Base-by-base conservation (phyloP, 2,329 filamentous ascomycete species). In the Aspergillus hortae region DNA sequence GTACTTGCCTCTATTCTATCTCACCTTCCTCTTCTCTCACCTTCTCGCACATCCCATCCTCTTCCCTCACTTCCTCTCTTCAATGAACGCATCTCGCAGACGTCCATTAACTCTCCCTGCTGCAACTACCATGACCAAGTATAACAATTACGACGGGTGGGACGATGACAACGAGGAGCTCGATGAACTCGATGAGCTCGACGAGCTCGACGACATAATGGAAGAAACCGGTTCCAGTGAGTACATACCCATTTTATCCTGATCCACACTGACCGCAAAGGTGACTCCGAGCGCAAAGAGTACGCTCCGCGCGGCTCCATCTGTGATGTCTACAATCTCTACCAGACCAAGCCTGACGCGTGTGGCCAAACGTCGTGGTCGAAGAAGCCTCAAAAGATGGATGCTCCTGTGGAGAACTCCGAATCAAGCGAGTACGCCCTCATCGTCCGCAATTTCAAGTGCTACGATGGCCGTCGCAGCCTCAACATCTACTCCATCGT, bases 401-500 rank as follows among this genome's bases (percentile, higher is more conserved):
- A 74, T 77, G 43, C 77, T 47, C 77, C 81, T 0, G 82, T 78
- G 4, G 84, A 87, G 61, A 82, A 85, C 56, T 78, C 80, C 15
- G 77, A 83, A 57, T 86, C 82, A 1, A 78, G 79, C 33, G 82
- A 81, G 56, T 87, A 79, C 61, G 84, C 84, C 2, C 72, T 86
- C 45, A 70, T 86, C 25, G 76, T 84, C 1, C 79, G 83, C 42
- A 81, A 86, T 61, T 72, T 77, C 50, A 82, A 80, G 67, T 77
- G 77, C 59, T 77, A 76, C 44, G 79, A 86, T 62, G 80, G 81
- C 25, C 77, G 80, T 51, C 85, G 84, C 65, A 81, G 80, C 43
- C 77, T 86, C 30, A 71, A 80, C 49, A 76, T 86, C 21, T 77
- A 87, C 60, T 84, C 81, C 44, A 80, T 89, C 52, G 76, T 86